Evolutionary conservation across 1,284 basidiomycete species (phyloP), one percentile per base, ranked within the genome.

Genomic region (Inonotus hispidus): DNA sequence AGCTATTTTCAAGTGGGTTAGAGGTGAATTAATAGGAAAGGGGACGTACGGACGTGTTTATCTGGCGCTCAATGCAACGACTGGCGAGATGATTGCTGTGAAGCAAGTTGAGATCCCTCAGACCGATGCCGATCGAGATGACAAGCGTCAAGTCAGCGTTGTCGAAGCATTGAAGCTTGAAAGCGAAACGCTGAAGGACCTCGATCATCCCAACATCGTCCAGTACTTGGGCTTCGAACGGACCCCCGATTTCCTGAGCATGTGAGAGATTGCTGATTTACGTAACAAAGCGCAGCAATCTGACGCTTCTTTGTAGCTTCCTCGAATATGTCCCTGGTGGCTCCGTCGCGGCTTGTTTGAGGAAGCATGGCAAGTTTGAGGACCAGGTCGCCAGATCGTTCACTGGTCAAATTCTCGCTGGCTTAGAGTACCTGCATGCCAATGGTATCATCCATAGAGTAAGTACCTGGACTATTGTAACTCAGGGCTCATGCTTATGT

Each of bases 61-160:
- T 70, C 85, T 98, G 54, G 97, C 94, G 19, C 79, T 99, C 65
- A 99, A 99, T 72, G 93, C 92, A n/a, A 96, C 93, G 1, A 98
- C 95, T 0, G 96, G 96, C 60, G 96, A 99, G 74, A 96, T 98
- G 92, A 95, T 99, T 68, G 97, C 97, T 6, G 97, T 99, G 67
- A 99, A 99, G 75, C 97, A 99, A 75, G 97, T 99, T 54, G 96
- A 98, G 73, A 82, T 96, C 61, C 95, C 96, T 1, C 85, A 87
- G 55, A 96, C 94, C 0, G 85, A 88, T 13, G 91, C 88, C 68
- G 96, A 99, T 75, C 90, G 89, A 71, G 88, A 87, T 68, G 95
- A 98, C 71, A 81, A 83, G 25, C 83, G 95, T 14, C 95, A 98
- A 70, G 79, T 85, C 58, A 84, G 83, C 41, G 88, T 96, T 63